Evolutionary conservation across 306 rosid species (phyloP).

Genomic region (Quercus suber): DNA sequence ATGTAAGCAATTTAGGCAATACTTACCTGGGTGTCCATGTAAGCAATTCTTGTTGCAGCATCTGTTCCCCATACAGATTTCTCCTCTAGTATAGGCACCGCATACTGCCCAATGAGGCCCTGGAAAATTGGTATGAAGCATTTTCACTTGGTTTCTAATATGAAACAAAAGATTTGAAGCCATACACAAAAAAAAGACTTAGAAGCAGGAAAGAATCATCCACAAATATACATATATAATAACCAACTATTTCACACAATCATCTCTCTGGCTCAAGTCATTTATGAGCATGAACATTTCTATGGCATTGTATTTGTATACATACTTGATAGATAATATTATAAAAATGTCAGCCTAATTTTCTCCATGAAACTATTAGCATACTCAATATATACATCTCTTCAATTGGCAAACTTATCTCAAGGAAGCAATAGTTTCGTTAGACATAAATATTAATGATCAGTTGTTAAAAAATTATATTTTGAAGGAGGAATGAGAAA

Average conservation of each 20-base stretch:
- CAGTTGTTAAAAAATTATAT: not conserved
- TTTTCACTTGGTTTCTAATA: not conserved
- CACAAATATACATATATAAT: not conserved
- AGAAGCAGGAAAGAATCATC: not conserved
- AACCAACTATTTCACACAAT: not conserved
- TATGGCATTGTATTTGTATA: too few relatives aligned
- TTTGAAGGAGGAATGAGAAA: not conserved
- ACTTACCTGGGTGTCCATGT: constrained; percentile 94
- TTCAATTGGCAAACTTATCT: not conserved
- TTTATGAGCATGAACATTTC: not conserved
- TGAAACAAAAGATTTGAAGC: constrained; percentile 2
- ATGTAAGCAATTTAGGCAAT: not conserved
- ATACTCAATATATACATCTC: not conserved
- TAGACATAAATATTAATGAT: not conserved
- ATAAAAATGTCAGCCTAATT: too few relatives aligned
- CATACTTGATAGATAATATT: too few relatives aligned
- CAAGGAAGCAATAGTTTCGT: not conserved
- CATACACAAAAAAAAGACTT: constrained; percentile 7
- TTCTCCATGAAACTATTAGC: too few relatives aligned
- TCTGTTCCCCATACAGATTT: constrained; percentile 99
- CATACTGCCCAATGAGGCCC: constrained; percentile 97
- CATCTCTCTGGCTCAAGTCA: not conserved
- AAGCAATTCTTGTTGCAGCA: constrained; percentile 96
- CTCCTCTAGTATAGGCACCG: constrained; percentile 90
- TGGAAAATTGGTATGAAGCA: constrained; percentile 20